Base-by-base conservation (phyloP, 305 asterid species). In the Fraxinus paxiana region DNA sequence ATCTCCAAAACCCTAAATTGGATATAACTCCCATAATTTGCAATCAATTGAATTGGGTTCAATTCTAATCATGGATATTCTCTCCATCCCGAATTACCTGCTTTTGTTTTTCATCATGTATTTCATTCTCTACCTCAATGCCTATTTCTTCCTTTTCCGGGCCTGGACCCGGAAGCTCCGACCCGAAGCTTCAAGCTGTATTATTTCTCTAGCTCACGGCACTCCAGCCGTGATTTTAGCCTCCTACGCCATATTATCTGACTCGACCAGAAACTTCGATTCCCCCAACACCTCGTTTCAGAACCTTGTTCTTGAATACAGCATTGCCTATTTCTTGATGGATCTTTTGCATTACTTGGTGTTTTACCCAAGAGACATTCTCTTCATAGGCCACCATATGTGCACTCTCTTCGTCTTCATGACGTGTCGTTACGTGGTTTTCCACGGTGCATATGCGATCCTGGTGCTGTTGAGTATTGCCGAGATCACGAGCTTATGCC, bases 111-210 rank as follows among this genome's bases (percentile, higher is more conserved):
- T 93, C 89, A 8, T 83, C 48, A 71, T 83, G 18, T 95, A 84
- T 76, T 74, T 88, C 37, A 38, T 82, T 31, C 80, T 92, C 15
- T 95, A 95, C 80, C 84, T 90, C 41, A 4, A 77, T 2, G 94
- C 96, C 8, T 89, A 92, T 83, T 85, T 89, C 82, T 6, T 86
- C 12, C 33, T 93, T 24, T 92, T 95, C 91, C 91, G 90, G 17
- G 18, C 75, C 13, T 95, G 98, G 98, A 71, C 90, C 61, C 79
- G 46, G 1, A 90, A 89, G 34, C 95, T 91, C 85, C 92, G 94
- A 5, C 97, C 98, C 4, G 98, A 94, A 81, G 99, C 97, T 61
- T 89, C 97, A 0, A 94, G 97, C 88, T 95, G 99, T 88, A 77
- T 83, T 10, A 94, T 94, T 48, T 94, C 97, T 56, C 88, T 95